phyloP scores from a whole-genome alignment of 148 eudicot genomes.

The Cornus florida region DNA sequence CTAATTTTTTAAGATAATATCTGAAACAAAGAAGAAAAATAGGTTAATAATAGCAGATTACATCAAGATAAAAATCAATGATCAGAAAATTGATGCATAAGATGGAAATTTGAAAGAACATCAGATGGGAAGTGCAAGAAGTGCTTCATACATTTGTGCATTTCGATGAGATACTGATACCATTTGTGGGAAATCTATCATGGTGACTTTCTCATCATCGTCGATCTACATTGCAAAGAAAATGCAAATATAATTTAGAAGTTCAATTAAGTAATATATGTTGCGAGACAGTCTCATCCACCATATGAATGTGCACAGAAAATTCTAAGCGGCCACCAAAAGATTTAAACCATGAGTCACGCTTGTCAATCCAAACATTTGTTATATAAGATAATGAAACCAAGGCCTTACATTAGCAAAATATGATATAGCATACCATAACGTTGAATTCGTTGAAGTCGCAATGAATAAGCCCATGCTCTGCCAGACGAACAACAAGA shows the following conservation, averaged over 20 bases:
- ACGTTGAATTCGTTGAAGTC: conserved; percentile 97
- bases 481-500: conserved; percentile 81
- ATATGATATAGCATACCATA: conserved; percentile 49
- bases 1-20: neutral
- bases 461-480: conserved; percentile 97
- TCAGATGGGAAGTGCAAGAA: neutral
- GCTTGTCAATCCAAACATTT: too few relatives aligned
- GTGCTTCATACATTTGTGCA: conserved; percentile 75
- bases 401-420: too few relatives aligned
- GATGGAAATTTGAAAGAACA: neutral
- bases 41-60: neutral
- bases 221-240: conserved; percentile 56
- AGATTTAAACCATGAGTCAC: too few relatives aligned
- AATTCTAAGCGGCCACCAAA: too few relatives aligned
- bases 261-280: neutral
- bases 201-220: conserved; percentile 85
- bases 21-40: too few relatives aligned
- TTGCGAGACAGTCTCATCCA: neutral
- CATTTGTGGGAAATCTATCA: conserved; percentile 99
- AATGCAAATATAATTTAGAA: neutral
- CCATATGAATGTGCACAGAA: too few relatives aligned
- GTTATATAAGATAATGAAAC: too few relatives aligned
- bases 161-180: conserved; percentile 90
- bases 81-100: neutral
- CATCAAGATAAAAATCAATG: neutral